Base-by-base conservation (phyloP, 1,284 basidiomycete genomes). In the Ceratobasidium theobromae region DNA sequence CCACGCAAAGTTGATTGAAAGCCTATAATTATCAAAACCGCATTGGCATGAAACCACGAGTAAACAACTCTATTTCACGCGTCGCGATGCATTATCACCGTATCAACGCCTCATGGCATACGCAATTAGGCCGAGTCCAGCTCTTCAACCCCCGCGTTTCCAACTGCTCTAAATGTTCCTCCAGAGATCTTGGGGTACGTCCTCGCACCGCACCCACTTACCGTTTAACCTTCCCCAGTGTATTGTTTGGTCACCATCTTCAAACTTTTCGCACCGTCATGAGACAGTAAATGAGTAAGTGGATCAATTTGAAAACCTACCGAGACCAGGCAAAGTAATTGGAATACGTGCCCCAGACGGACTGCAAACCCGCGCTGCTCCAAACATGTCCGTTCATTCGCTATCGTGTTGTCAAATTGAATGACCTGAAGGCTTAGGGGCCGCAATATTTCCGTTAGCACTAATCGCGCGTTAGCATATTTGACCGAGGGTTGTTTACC, bases 321-420 rank as follows among this genome's bases (percentile, higher is more conserved):
- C 23, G 57, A 62, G 4, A 62, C 41, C n/a, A 62, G 14, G 35
- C 43, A 28, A 30, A 62, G 33, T 5, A 32, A 62, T 49, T 62
- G 49, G 33, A 51, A 62, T 21, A 40, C 46, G 9, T 35, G 38
- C 16, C 57, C 57, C 33, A 62, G 57, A n/a, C 57, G 57, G 38
- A 51, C 25, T 11, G 46, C 57, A 27, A 62, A 62, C 25, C 41
- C 46, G 18, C 46, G 57, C 41, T 62, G 57, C 18, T 62, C 57
- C 12, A 46, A 62, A 27, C 45, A 49, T 11, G 45, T 35, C n/a
- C 57, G 57, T 33, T 41, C 23, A 33, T 62, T 62, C 5, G 57
- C 57, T 46, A 62, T 62, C 5, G 57, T 46, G n/a, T 62, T 62
- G n/a, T 62, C 57, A 35, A 62, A 49, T 40, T 62, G 57, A 12